Conservation (phyloP, 805 yeast genomes). For the Saccharomyces mikatae region DNA sequence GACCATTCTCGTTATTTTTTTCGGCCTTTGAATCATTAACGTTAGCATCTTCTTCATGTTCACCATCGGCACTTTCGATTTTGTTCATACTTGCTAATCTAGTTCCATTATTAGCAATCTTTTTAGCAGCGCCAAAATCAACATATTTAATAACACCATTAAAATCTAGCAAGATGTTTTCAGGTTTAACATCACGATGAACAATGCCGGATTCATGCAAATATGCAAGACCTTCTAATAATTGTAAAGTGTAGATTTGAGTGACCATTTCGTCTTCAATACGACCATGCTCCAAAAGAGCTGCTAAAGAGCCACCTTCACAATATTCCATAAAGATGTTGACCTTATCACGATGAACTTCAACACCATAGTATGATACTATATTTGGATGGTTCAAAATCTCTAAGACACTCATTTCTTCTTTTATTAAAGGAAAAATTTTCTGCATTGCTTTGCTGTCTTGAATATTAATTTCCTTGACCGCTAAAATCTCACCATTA, state of each 20-base stretch:
- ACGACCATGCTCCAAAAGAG: slow-evolving; percentile 80
- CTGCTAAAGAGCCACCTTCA: slow-evolving; percentile 88
- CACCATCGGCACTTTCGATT: not conserved
- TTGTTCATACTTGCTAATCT: slow-evolving; percentile 23
- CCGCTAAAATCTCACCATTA: slow-evolving; percentile 94
- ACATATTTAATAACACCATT: slow-evolving; percentile 91
- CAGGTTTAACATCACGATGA: slow-evolving; percentile 95
- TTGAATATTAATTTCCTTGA: slow-evolving; percentile 86
- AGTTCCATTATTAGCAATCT: slow-evolving; percentile 53
- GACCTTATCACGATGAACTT: slow-evolving; percentile 91
- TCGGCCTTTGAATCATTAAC: not conserved
- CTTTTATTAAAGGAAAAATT: slow-evolving; percentile 81
- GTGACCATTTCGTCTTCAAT: slow-evolving; percentile 92
- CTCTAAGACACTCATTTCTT: slow-evolving; percentile 93
- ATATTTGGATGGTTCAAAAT: slow-evolving; percentile 93
- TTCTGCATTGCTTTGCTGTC: slow-evolving; percentile 78
- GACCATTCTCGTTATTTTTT: slow-evolving; percentile 7
- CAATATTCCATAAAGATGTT: slow-evolving; percentile 96
- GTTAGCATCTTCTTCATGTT: not conserved
- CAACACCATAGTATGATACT: slow-evolving; percentile 94
- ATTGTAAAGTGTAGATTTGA: slow-evolving; percentile 81
- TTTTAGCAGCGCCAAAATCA: slow-evolving; percentile 97
- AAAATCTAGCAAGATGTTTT: slow-evolving; percentile 80
- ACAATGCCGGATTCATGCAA: slow-evolving; percentile 90
- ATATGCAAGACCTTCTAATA: slow-evolving; percentile 92